Percentiles rank a stretch among this genome's conserved stretches.
phyloP scores from a whole-genome alignment of 176 grass and related monocot species.

The Avena eriantha region DNA sequence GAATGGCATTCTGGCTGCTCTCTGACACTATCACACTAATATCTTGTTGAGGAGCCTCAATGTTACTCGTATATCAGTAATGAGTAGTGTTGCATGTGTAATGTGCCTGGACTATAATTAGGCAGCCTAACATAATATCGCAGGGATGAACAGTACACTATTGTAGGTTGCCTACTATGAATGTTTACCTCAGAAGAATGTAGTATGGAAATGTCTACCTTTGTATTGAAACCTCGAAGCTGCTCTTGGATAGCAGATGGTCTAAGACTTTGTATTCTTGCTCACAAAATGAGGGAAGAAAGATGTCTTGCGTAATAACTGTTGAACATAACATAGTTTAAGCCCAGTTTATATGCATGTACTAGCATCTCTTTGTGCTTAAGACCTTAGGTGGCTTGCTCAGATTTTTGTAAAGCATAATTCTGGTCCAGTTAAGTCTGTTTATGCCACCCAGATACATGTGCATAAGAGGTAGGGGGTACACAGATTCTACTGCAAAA shows the following conservation, averaged over 20 bases:
- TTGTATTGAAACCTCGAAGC: slow-evolving; percentile 5
- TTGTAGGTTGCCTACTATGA: not conserved
- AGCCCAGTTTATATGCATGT: not conserved
- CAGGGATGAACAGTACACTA: not conserved
- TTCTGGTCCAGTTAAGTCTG: not conserved
- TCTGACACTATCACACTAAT: not conserved
- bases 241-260: not conserved
- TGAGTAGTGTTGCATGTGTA: not conserved
- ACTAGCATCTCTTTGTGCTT: not conserved
- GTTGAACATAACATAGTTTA: not conserved
- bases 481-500: not conserved
- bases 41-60: not conserved
- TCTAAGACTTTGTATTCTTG: not conserved
- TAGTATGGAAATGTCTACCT: not conserved
- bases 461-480: no score
- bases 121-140: not conserved
- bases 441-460: no score
- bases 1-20: slow-evolving; percentile 9
- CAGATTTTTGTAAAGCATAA: not conserved
- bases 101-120: not conserved
- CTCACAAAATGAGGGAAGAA: not conserved
- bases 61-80: not conserved
- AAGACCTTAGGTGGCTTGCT: not conserved
- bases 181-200: not conserved
- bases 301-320: not conserved